phyloP scores from a whole-genome alignment of 495 filamentous ascomycete species.

The Penicillium silybi region DNA sequence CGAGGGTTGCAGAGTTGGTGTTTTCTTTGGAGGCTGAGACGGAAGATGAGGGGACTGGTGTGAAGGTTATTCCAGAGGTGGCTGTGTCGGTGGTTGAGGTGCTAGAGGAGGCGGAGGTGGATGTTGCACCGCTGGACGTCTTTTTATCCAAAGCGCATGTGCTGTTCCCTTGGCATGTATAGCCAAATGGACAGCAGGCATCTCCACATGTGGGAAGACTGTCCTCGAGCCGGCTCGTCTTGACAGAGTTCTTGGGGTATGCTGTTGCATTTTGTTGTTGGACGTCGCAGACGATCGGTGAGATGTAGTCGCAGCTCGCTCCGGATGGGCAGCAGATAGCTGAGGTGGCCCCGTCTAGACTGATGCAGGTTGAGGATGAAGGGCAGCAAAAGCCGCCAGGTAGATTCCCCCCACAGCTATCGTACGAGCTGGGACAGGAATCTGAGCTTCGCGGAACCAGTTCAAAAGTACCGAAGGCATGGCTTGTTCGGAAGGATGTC shows the following conservation, averaged over 20 bases:
- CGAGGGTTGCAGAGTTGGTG: conserved; percentile 8
- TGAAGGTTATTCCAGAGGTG: conserved; percentile 18
- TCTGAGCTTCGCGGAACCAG: conserved; percentile 31
- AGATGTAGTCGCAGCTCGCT: conserved; percentile 58
- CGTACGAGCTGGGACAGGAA: conserved; percentile 46
- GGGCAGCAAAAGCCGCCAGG: conserved; percentile 77
- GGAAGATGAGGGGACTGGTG: conserved; percentile 16
- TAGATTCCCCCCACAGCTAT: conserved; percentile 52
- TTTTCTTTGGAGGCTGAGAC: conserved; percentile 16
- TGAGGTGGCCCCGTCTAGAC: conserved; percentile 62
- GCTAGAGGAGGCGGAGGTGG: conserved; percentile 20
- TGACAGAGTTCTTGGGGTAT: conserved; percentile 59
- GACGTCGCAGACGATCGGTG: conserved; percentile 69
- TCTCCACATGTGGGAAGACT: conserved; percentile 54
- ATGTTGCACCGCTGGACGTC: conserved; percentile 18
- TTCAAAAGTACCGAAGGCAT: conserved; percentile 25
- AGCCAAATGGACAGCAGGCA: conserved; percentile 76
- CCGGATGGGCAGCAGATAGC: conserved; percentile 74
- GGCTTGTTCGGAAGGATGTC: conserved; percentile 23
- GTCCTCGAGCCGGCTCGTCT: conserved; percentile 61
- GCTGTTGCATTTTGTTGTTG: conserved; percentile 57
- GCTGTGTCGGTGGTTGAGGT: conserved; percentile 12
- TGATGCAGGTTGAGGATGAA: conserved; percentile 54
- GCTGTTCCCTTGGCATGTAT: conserved; percentile 53
- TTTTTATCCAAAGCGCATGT: conserved; percentile 41